Evolutionary conservation across 1,284 basidiomycete species (phyloP).

Genomic region (Ceratobasidium sp.): DNA sequence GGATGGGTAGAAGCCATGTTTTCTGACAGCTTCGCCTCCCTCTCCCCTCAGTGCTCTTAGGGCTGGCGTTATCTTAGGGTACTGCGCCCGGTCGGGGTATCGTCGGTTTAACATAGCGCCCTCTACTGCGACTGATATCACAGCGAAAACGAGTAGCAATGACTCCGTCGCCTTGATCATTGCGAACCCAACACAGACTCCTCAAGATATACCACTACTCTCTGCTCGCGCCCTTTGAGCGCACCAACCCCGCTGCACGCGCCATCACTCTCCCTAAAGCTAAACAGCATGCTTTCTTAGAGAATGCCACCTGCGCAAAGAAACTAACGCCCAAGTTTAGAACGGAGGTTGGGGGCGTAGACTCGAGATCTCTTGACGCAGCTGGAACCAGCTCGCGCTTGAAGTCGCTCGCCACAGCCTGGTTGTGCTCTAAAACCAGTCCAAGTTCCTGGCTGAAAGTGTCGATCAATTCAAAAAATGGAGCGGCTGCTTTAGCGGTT

Average conservation of each 20-base stretch:
- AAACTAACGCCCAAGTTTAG: conserved; percentile 80
- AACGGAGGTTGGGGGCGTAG: conserved; percentile 79
- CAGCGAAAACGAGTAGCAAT: conserved; percentile 13
- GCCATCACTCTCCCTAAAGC: conserved; percentile 67
- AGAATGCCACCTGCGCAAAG: conserved; percentile 66
- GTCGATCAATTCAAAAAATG: conserved; percentile 80
- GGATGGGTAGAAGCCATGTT: no score
- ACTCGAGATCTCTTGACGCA: conserved; percentile 72
- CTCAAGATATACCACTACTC: conserved; percentile 68
- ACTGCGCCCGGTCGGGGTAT: no score
- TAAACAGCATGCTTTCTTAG: conserved; percentile 76
- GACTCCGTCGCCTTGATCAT: conserved; percentile 14
- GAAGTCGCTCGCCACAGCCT: conserved; percentile 86
- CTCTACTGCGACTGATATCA: conserved; percentile 23
- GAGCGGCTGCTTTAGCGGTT: conserved; percentile 74
- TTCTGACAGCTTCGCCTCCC: no score
- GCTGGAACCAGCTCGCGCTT: conserved; percentile 80
- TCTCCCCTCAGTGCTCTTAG: no score
- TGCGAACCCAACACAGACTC: conserved; percentile 57
- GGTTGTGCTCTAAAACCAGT: conserved; percentile 79
- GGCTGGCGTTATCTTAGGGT: no score
- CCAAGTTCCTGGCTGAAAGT: conserved; percentile 76
- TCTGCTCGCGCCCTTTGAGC: conserved; percentile 79
- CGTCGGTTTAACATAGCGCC: conserved; percentile 1
- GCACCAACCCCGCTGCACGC: conserved; percentile 77